Evolutionary conservation across 2,329 filamentous ascomycete genomes (phyloP).

Genomic region (Sporothrix brasiliensis): DNA sequence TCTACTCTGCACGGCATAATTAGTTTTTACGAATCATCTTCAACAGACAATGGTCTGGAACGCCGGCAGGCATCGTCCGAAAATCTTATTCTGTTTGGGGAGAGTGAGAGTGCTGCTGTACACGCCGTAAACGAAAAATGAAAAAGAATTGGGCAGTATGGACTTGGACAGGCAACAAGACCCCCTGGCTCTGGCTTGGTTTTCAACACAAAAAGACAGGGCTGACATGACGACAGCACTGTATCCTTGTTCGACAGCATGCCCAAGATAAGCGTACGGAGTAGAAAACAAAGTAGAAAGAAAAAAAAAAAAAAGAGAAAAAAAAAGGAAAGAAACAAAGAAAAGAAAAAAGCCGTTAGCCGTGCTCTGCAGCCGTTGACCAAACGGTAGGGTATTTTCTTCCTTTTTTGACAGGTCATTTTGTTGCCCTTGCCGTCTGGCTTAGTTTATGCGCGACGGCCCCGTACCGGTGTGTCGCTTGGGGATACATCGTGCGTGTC

Average conservation of each 20-base stretch:
- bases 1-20: too few relatives aligned
- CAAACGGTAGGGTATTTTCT: too few relatives aligned
- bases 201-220: not conserved
- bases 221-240: not conserved
- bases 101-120: not conserved
- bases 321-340: not conserved
- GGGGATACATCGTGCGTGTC: not conserved
- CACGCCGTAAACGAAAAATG: not conserved
- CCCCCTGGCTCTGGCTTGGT: not conserved
- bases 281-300: not conserved
- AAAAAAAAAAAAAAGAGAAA: not conserved
- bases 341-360: not conserved
- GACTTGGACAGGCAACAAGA: not conserved
- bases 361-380: too few relatives aligned
- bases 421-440: slow-evolving; percentile 1
- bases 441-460: not conserved
- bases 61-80: not conserved
- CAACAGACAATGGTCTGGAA: slow-evolving; percentile 4
- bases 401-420: too few relatives aligned
- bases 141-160: slow-evolving; percentile 5
- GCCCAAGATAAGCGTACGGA: not conserved
- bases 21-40: not conserved
- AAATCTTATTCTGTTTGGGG: not conserved
- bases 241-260: not conserved
- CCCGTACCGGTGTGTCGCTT: slow-evolving; percentile 18